Evolutionary conservation across 805 yeast species (phyloP).

Genomic region (Hanseniaspora hatyaiensis): DNA sequence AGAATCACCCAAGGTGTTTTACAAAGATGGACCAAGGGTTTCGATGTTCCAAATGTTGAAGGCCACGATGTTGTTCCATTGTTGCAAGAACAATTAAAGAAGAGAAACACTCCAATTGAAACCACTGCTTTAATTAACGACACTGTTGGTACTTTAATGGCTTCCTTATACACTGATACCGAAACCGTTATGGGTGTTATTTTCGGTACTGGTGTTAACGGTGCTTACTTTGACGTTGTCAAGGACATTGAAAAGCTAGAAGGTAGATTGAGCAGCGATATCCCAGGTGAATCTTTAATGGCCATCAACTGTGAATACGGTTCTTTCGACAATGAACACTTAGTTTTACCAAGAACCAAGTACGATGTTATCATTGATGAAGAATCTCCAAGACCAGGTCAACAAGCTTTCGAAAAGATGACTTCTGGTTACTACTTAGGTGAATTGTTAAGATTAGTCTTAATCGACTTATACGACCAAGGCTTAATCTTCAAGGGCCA

Average conservation of each 20-base stretch:
- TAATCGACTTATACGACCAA: constrained; percentile 57
- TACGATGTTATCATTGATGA: constrained; percentile 71
- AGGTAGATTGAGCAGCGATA: constrained; percentile 55
- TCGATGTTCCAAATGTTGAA: constrained; percentile 85
- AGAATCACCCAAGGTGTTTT: constrained; percentile 76
- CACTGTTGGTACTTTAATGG: constrained; percentile 93
- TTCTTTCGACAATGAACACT: constrained; percentile 86
- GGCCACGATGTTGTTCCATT: constrained; percentile 88
- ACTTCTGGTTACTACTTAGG: constrained; percentile 94
- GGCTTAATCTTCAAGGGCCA: constrained; percentile 60
- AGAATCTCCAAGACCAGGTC: constrained; percentile 90
- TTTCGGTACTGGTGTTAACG: constrained; percentile 95
- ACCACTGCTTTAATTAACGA: constrained; percentile 92
- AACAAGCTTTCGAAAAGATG: constrained; percentile 94
- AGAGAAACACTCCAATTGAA: constrained; percentile 57
- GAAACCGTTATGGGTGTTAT: constrained; percentile 87
- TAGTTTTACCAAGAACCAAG: constrained; percentile 75
- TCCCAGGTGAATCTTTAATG: constrained; percentile 58
- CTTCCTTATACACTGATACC: constrained; percentile 84
- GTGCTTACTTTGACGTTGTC: constrained; percentile 80
- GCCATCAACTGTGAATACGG: constrained; percentile 98
- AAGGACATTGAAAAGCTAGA: constrained; percentile 67
- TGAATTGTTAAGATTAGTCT: constrained; percentile 70
- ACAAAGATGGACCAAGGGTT: constrained; percentile 97
- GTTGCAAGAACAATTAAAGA: constrained; percentile 64